These are phyloP conservation scores for Orbilia ellipsospora DNA, from an alignment of 2,329 filamentous ascomycete genomes.

Conservation along the genomic window DNA sequence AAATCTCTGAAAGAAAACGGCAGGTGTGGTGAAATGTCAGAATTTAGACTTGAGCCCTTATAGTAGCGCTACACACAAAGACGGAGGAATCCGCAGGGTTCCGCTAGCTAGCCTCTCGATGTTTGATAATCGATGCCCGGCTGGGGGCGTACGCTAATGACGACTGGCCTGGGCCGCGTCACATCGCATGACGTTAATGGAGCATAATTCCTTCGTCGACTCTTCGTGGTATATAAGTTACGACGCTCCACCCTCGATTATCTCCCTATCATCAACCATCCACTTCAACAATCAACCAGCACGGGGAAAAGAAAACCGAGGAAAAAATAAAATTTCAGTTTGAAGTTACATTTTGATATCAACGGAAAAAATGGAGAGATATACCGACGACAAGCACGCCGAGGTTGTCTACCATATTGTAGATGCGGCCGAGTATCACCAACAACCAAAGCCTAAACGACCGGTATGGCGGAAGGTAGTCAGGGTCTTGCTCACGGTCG, in stretches of 20 bases:
- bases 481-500: constrained; percentile 25
- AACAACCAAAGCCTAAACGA: constrained; percentile 43
- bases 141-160: background rate
- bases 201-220: background rate
- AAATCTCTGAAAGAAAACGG: too few species aligned
- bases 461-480: constrained; percentile 37
- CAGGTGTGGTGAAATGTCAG: too few species aligned
- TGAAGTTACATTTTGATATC: too few species aligned
- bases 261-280: background rate
- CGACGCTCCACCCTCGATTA: too few species aligned
- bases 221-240: background rate
- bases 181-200: background rate
- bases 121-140: too few species aligned
- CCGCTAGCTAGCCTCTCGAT: too few species aligned
- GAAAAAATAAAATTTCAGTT: background rate
- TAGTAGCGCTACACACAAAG: background rate
- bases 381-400: constrained; percentile 46
- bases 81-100: background rate
- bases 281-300: background rate
- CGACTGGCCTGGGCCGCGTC: constrained; percentile 2
- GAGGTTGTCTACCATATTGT: constrained; percentile 34
- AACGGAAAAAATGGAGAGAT: constrained; percentile 44
- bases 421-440: constrained; percentile 17
- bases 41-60: too few species aligned
- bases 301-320: background rate